phyloP scores from a whole-genome alignment of 1,139 yeast genomes.

The Meyerozyma guilliermondii region DNA sequence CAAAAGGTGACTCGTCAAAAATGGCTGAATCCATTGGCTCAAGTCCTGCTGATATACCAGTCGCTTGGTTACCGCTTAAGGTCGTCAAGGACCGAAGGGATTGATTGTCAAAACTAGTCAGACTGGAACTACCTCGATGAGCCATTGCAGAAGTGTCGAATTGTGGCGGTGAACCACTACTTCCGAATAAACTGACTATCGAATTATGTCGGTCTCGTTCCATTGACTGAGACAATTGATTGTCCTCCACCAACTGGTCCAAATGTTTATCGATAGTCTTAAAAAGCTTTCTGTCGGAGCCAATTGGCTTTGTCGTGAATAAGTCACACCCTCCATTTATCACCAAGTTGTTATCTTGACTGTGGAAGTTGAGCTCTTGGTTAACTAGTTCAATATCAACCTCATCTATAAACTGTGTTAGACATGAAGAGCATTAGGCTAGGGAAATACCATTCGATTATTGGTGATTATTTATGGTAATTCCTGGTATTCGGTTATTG shows the following conservation, averaged over 20 bases:
- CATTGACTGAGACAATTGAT: constrained; percentile 37
- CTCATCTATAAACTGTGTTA: constrained; percentile 74
- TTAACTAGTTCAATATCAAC: constrained; percentile 86
- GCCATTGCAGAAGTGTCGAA: neutral
- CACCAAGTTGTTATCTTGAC: constrained; percentile 77
- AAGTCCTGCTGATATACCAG: neutral
- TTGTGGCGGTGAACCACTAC: constrained; percentile 29
- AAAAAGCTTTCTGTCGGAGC: constrained; percentile 82
- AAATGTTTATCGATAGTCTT: constrained; percentile 82
- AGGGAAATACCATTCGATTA: neutral
- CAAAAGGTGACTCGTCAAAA: constrained; percentile 75
- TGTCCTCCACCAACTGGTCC: constrained; percentile 59
- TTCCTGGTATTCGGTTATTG: too few relatives aligned
- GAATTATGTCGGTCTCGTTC: constrained; percentile 40
- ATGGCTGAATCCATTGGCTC: neutral
- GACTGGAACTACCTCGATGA: neutral
- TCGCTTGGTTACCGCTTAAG: neutral
- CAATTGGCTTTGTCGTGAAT: constrained; percentile 90
- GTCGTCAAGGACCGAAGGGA: neutral
- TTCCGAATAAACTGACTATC: constrained; percentile 30
- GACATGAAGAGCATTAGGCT: constrained; percentile 5
- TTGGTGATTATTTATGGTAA: neutral
- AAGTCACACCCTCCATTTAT: constrained; percentile 85
- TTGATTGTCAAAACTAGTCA: neutral
- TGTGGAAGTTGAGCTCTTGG: constrained; percentile 80